phyloP scores from a whole-genome alignment of 495 filamentous ascomycete genomes.

The Penicillium silybi region DNA sequence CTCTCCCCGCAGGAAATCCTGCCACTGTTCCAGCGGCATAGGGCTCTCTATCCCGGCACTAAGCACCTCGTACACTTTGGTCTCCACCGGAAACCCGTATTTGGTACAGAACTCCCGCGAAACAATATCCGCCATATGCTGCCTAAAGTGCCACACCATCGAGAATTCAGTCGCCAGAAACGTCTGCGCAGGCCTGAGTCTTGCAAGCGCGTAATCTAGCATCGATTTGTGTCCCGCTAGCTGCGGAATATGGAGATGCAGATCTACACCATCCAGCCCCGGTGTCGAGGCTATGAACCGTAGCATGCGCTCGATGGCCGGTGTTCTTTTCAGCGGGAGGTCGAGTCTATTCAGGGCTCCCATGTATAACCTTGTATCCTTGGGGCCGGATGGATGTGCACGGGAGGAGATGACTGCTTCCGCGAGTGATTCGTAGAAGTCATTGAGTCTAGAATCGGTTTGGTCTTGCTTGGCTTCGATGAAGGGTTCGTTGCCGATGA shows the following conservation, averaged over 20 bases:
- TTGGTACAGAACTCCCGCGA: conserved; percentile 1
- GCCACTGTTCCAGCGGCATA: too few species aligned
- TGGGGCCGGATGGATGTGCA: neutral
- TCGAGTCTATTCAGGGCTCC: conserved; percentile 12
- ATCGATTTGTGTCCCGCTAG: conserved; percentile 5
- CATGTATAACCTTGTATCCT: conserved; percentile 9
- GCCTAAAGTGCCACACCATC: conserved; percentile 12
- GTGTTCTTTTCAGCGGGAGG: conserved; percentile 7
- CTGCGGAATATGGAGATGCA: conserved; percentile 8
- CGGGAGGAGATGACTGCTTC: conserved; percentile 3
- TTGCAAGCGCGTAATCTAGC: conserved; percentile 7
- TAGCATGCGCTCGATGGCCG: conserved; percentile 5
- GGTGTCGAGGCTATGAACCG: conserved; percentile 6
- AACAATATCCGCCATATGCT: conserved; percentile 2
- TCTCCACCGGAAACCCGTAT: neutral
- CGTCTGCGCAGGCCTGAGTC: conserved; percentile 8
- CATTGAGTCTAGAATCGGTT: neutral
- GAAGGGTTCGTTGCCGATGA: conserved; percentile 16
- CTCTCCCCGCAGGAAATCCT: too few species aligned
- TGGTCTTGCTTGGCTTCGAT: conserved; percentile 5
- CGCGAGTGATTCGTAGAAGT: conserved; percentile 9
- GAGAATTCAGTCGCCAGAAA: conserved; percentile 14
- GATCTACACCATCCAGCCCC: conserved; percentile 8
- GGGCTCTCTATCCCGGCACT: neutral
- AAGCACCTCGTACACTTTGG: conserved; percentile 5